Evolutionary conservation across 257 asterid genomes (phyloP).

Genomic region (Oldenlandia corymbosa): DNA sequence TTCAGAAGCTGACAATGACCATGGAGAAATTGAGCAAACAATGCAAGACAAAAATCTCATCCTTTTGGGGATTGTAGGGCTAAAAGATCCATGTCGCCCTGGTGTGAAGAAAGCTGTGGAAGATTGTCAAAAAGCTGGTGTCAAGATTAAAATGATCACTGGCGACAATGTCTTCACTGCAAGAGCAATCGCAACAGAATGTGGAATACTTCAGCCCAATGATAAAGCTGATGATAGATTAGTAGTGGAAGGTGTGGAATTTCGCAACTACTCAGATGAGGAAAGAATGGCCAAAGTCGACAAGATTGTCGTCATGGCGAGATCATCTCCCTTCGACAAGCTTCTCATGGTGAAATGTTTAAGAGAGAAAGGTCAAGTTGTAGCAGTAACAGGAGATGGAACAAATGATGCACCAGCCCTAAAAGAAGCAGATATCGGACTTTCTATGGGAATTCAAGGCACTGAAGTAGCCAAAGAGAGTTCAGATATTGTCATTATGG

Average conservation of each 20-base stretch:
- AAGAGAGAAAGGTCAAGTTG: conserved; percentile 17
- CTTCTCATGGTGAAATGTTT: conserved; percentile 14
- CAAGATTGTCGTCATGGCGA: conserved; percentile 5
- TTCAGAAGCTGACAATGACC: no score
- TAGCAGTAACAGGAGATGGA: conserved; percentile 24
- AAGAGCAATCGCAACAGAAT: conserved; percentile 14
- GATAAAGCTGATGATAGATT: background rate
- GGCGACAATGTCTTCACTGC: conserved; percentile 19
- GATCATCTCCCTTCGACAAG: conserved; percentile 18
- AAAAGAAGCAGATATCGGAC: conserved; percentile 19
- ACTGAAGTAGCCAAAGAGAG: conserved; percentile 24
- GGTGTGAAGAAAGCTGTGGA: conserved; percentile 13
- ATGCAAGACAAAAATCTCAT: conserved; percentile 2
- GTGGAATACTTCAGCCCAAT: conserved; percentile 14
- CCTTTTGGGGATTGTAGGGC: conserved; percentile 14
- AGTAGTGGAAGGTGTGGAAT: conserved; percentile 15
- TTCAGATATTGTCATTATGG: conserved; percentile 19
- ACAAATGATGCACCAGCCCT: conserved; percentile 21
- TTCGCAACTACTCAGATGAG: conserved; percentile 18
- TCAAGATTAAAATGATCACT: conserved; percentile 16
- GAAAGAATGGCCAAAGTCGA: conserved; percentile 17
- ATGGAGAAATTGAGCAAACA: no score
- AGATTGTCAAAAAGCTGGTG: conserved; percentile 16
- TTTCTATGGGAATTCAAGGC: conserved; percentile 21
- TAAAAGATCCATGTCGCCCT: conserved; percentile 21